Percentiles rank a stretch among this genome's conserved stretches.
phyloP scores from a whole-genome alignment of 2,329 filamentous ascomycete species.

The Calonectria fujianensis region DNA sequence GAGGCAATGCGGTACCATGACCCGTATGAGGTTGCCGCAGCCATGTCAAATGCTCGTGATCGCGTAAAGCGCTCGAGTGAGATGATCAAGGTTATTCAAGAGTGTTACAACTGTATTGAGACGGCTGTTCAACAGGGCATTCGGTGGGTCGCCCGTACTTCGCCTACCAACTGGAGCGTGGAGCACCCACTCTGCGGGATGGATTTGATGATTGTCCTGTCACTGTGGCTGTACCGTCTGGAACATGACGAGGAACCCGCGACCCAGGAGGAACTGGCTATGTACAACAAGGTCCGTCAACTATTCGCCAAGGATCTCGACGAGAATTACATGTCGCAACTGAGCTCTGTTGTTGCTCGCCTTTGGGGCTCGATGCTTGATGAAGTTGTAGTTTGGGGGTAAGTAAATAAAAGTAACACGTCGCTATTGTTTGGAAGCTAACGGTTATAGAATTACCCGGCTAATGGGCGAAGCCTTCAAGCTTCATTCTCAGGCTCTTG shows the following conservation, averaged over 20 bases:
- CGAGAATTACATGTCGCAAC: conserved; percentile 85
- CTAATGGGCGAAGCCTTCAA: conserved; percentile 99
- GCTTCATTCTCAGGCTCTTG: conserved; percentile 93
- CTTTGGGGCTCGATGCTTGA: conserved; percentile 99
- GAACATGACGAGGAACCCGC: conserved; percentile 98
- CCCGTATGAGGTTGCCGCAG: conserved; percentile 95
- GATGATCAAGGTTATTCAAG: conserved; percentile 99
- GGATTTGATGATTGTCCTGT: conserved; percentile 98
- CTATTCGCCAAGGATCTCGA: conserved; percentile 94
- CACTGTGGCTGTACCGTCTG: conserved; percentile 98
- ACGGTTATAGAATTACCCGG: conserved; percentile 83
- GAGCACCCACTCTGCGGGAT: conserved; percentile 97
- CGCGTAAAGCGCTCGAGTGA: conserved; percentile 95
- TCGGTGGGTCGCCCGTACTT: conserved; percentile 98
- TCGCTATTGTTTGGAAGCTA: conserved; percentile 39
- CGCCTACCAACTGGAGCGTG: conserved; percentile 98
- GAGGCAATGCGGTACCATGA: conserved; percentile 98
- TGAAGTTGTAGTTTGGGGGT: conserved; percentile 99
- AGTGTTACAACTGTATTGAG: conserved; percentile 98
- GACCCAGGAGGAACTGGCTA: conserved; percentile 86
- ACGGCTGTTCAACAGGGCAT: conserved; percentile 95
- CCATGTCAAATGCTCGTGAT: conserved; percentile 95
- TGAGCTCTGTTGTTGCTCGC: conserved; percentile 95
- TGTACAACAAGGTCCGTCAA: conserved; percentile 94
- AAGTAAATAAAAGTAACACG: conserved; percentile 68